Base-by-base conservation (phyloP, 805 yeast species). In the Yamadazyma olivae region DNA sequence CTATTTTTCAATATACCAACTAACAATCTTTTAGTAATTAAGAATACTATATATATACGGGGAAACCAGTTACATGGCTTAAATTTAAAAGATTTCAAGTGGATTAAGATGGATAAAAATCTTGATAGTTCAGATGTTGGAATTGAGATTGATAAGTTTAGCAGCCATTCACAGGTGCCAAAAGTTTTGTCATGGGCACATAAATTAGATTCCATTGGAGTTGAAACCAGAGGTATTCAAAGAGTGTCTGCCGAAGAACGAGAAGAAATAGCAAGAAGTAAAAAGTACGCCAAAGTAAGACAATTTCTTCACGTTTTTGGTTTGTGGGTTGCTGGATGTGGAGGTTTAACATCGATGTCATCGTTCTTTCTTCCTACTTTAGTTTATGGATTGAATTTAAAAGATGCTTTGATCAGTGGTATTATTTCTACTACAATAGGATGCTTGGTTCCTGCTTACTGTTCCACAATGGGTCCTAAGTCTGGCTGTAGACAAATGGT, bases 401-500 rank as follows among this genome's bases (percentile, higher is more conserved):
- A 43, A 30, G 53, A 60, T 40, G 37, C 64, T 3, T 38, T 63
- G 30, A 39, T 59, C 14, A 50, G 64, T 24, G 67, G 68, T 0
- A 29, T 63, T 7, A 34, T 59, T 7, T 50, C 59, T 1, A 45
- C 53, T 52, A 44, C 50, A 28, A 26, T 63, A 15, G 68, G 69
- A 9, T 59, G 67, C 38, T 35, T 59, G 17, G 61, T 62, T 2
- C 64, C 69, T 1, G 69, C 69, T 8, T 63, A 61, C 36, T 54
- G 63, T 24, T 53, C 67, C 4, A 57, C 57, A 5, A 58, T 63
- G 67, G 69, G 69, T 5, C 59, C 67, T 5, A 49, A 50, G 33
- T 60, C 66, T 1, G 69, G 69, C 1, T 59, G 66, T 35, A 45
- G 69, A 16, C 69, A 63, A 36, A 59, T 62, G 51, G 67, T 61